Base-by-base conservation (phyloP, 1,284 basidiomycete species). In the Microbotryum saponariae region DNA sequence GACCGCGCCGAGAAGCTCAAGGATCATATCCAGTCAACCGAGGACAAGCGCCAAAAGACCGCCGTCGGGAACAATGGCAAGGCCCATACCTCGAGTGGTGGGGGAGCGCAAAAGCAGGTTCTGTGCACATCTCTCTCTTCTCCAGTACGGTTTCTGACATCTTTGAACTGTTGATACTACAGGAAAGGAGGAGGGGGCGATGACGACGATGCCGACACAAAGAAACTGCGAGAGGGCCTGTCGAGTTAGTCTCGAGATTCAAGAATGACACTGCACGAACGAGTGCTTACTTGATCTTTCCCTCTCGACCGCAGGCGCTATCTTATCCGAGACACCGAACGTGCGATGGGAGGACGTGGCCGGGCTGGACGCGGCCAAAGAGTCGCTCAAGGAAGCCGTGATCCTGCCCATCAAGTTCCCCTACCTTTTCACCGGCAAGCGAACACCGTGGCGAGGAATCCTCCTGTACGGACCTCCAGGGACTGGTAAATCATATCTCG, bases 381-480 rank as follows among this genome's bases (percentile, higher is more conserved):
- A 94, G 61, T 84, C 94, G 14, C 79, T 98, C 71, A 97, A 98
- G 77, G 94, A 98, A 76, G 94, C 96, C 45, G 96, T 98, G 74
- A 97, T 98, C 73, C 80, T 98, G 25, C 94, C 94, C 7, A 97
- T 97, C 82, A 97, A 97, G 77, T 97, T 97, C 73, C 94, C 94
- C 1, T 91, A 97, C 77, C 81, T 98, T 47, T 98, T 98, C 77
- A 97, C 92, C 0, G 96, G 94, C 53, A 97, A 97, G 77, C 85
- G 94, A 29, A 97, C 92, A 27, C 94, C 94, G 2, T 97, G 94
- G 94, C 82, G 82, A 58, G 94, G 94, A 10, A 98, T 98, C 60
- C 78, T 98, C 60, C 80, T 98, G 18, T 98, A 98, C 74, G 94
- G 94, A 0, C 94, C 92, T 21, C 92, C 92, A 0, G 89, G 92